A percentile compares a stretch with the other conserved stretches of the same genome.
Conservation (phyloP, 495 filamentous ascomycete genomes). For the Tuber borchii region DNA sequence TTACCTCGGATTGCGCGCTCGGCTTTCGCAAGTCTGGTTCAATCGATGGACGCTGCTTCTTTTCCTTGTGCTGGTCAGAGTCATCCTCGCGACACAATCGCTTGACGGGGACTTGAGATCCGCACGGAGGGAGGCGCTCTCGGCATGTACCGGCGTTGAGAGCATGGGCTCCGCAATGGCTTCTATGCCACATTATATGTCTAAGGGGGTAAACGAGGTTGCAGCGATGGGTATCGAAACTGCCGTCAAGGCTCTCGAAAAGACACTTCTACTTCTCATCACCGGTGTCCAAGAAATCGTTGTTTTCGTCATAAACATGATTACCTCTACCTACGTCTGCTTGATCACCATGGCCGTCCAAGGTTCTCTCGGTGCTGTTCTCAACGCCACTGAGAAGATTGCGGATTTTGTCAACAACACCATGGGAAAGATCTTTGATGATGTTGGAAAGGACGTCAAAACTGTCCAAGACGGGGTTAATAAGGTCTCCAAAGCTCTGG, state of each 20-base stretch:
- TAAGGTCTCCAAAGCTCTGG: constrained; percentile 47
- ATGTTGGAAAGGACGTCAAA: constrained; percentile 52
- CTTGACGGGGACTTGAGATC: constrained; percentile 65
- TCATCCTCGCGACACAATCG: constrained; percentile 64
- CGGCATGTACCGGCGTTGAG: constrained; percentile 86
- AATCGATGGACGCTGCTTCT: constrained; percentile 94
- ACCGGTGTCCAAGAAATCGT: constrained; percentile 81
- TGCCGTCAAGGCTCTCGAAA: constrained; percentile 66
- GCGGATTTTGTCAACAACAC: constrained; percentile 66
- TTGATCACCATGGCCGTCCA: constrained; percentile 72
- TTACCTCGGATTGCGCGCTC: constrained; percentile 81
- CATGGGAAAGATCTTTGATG: constrained; percentile 58
- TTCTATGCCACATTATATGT: constrained; percentile 92
- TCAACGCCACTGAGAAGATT: constrained; percentile 63
- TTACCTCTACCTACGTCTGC: constrained; percentile 82
- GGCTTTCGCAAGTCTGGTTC: constrained; percentile 91
- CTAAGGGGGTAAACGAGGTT: constrained; percentile 78
- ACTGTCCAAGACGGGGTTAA: constrained; percentile 59
- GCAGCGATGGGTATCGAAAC: constrained; percentile 70
- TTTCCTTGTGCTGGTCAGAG: constrained; percentile 70
- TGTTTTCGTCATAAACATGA: constrained; percentile 80
- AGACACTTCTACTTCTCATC: constrained; percentile 67
- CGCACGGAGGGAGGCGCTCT: constrained; percentile 72
- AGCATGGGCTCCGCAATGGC: constrained; percentile 91
- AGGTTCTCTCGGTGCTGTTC: constrained; percentile 64